Base-by-base conservation (phyloP, 768 basidiomycete genomes). In the Inosperma sp. region DNA sequence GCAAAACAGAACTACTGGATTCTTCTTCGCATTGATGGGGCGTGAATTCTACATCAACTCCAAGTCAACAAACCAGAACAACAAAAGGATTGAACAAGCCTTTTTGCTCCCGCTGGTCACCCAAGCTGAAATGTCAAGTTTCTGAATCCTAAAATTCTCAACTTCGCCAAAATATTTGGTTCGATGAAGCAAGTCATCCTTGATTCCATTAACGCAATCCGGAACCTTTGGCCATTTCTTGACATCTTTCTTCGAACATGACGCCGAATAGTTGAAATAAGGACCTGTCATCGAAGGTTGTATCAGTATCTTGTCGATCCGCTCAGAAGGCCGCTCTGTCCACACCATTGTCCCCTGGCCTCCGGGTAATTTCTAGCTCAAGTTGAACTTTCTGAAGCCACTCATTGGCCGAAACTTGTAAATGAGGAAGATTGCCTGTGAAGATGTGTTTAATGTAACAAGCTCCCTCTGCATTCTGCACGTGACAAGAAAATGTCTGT, bases 391-490 rank as follows among this genome's bases (percentile, higher is more conserved):
- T 58, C 19, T 61, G 56, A 4, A 81, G 61, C 23, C 79, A 56
- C 5, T 37, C 47, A 2, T 68, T 69, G 10, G 77, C 69, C 1
- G 66, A 64, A 37, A 33, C 48, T 56, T 81, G 79, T 37, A 78
- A 59, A 3, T 45, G 26, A n/a, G 61, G 56, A 13, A 64, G 54
- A 52, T 81, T 81, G n/a, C 75, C 66, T 1, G 75, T 76, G 54
- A 79, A 81, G 35, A 81, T 52, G 49, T 81, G 79, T 19, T 68
- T 66, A 13, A 72, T 62, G 14, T 39, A 61, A 7, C 52, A 21
- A 7, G 40, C 25, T 5, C 31, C 13, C 14, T 44, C 16, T 2
- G 19, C 42, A 31, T 56, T 44, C 19, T 45, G 53, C 29, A 67
- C 51, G 19, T 57, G 48, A 54, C 69, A 72, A 25, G 66, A 56